A percentile compares a stretch with the other conserved stretches of the same genome.
Conservation (phyloP, 2,329 filamentous ascomycete genomes). For the Cadophora gregata region DNA sequence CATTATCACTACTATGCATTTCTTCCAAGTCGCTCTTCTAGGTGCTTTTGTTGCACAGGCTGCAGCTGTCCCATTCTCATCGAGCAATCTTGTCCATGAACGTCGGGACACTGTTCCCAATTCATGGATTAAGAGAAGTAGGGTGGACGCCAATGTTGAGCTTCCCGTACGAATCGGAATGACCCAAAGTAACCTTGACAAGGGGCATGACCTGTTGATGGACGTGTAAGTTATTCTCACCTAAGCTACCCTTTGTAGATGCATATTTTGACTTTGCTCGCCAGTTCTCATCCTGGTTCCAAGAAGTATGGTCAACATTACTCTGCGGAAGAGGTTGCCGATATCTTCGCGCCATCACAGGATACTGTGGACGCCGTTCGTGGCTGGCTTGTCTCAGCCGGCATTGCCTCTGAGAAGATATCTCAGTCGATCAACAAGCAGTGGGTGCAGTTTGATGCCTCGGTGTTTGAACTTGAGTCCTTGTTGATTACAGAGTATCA, state of each 20-base stretch:
- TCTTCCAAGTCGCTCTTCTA: constrained; percentile 28
- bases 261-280: background rate
- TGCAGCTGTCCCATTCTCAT: constrained; percentile 27
- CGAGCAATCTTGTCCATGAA: constrained; percentile 36
- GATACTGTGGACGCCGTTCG: constrained; percentile 57
- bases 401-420: constrained; percentile 56
- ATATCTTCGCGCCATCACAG: constrained; percentile 50
- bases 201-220: constrained; percentile 50
- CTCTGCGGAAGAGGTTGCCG: constrained; percentile 47
- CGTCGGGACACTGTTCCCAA: constrained; percentile 27
- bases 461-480: constrained; percentile 50
- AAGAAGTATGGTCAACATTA: constrained; percentile 55
- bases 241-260: background rate
- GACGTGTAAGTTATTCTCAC: constrained; percentile 44
- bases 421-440: constrained; percentile 49
- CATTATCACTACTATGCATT: constrained; percentile 26
- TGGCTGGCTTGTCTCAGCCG: constrained; percentile 57
- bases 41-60: constrained; percentile 25
- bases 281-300: constrained; percentile 49
- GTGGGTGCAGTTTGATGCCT: constrained; percentile 44
- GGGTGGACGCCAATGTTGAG: constrained; percentile 20
- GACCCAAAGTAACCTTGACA: constrained; percentile 53
- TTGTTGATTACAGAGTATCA: constrained; percentile 57
- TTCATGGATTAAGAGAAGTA: constrained; percentile 33
- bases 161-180: constrained; percentile 48